phyloP scores from a whole-genome alignment of 495 filamentous ascomycete genomes.

The Pseudoneurospora amorphoporcata region DNA sequence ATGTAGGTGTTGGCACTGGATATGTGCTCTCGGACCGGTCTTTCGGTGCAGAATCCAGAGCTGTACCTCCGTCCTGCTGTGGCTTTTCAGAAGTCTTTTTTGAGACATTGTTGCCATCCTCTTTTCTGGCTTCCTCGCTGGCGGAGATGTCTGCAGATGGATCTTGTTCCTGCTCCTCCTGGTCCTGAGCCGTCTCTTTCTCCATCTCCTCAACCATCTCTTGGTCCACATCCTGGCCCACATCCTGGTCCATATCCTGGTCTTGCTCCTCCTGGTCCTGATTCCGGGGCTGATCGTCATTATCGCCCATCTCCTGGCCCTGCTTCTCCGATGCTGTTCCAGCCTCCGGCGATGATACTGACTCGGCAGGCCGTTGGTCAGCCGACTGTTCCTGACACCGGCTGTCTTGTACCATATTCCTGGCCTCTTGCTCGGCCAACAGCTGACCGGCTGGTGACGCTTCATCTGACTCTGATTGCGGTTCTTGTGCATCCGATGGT shows the following conservation, averaged over 20 bases:
- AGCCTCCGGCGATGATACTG: background rate
- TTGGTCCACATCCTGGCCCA: background rate
- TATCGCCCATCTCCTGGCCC: background rate
- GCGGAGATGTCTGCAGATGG: background rate
- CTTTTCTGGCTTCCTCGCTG: background rate
- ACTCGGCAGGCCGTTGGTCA: background rate
- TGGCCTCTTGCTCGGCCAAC: background rate
- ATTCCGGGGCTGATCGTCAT: too few relatives aligned
- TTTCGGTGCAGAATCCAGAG: background rate
- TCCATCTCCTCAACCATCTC: background rate
- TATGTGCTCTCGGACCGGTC: background rate
- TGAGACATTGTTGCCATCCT: background rate
- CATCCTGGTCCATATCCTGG: background rate
- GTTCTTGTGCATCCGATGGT: background rate
- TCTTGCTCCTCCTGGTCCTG: background rate
- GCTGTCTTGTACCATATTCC: background rate
- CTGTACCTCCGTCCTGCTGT: background rate
- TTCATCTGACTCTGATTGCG: background rate
- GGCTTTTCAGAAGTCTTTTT: background rate
- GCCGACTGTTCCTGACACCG: background rate
- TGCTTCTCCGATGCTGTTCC: background rate
- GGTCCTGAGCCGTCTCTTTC: background rate
- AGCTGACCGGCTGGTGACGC: background rate
- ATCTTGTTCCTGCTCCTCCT: background rate
- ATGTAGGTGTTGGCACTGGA: background rate